Base-by-base conservation (phyloP, 352 stramenopile species). In the Globisporangium canariense region DNA sequence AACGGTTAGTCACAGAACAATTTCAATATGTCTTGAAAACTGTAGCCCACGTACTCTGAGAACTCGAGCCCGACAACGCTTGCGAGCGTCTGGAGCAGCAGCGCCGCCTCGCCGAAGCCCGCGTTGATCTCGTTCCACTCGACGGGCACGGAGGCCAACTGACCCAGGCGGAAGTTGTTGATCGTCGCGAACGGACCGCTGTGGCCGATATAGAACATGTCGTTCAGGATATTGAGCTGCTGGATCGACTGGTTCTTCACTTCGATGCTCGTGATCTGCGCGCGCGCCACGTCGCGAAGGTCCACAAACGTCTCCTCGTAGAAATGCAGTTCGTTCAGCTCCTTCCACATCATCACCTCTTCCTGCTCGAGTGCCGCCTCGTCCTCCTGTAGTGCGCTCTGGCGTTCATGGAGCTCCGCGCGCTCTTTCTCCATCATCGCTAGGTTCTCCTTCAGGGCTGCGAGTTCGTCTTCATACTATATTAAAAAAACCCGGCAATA, bases 41-140 rank as follows among this genome's bases (percentile, higher is more conserved):
- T 4, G 25, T 36, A 79, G 78, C 38, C 77, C 32, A 45, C 52
- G 32, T 32, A 96, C 81, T 91, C 77, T 18, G 78, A 62, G 38
- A 96, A 93, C 20, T 87, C 75, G 34, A 93, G 28, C 0, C 75
- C 84, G 40, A 96, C 56, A 28, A 78, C 74, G 11, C 61, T 73
- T 0, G 80, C 78, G 56, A 96, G 63, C 7, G 80, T 90, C 41
- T 86, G 71, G 16, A 95, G 52, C 20, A 95, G 60, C 53, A 94
- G 66, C 13, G 85, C 85, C 30, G 74, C 81, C 59, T 96, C 83
- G 7, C 88, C 88, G 7, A 93, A 79, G 6, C 75, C 88, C 28
- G 88, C 83, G 32, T 96, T 96, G 68, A 94, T 94, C 63, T 96
- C 88, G 62, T 95, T 91, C 88, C 88, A 96, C 58, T 96, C 88